Base-by-base conservation (phyloP, 2,329 filamentous ascomycete genomes). In the Xylaria sp. region DNA sequence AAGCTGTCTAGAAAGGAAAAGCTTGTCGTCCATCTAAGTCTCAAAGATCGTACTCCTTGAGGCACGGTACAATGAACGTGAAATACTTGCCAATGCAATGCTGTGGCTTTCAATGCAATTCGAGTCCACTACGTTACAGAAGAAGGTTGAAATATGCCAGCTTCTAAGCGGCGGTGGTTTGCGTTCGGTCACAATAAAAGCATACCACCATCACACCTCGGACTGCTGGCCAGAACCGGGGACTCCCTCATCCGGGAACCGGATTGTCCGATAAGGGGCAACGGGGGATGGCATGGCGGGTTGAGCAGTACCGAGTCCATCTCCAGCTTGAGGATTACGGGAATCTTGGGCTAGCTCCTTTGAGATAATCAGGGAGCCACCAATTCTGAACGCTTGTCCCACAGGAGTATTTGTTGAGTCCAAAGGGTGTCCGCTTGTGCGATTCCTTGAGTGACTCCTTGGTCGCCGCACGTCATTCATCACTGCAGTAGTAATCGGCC, bases 241-340 rank as follows among this genome's bases (percentile, higher is more conserved):
- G 10, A 11, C 15, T 15, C 58, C 38, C 66, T 83, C 83, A 69
- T 84, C 83, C 4, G 82, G 81, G 63, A 85, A 84, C 4, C 82
- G 80, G 68, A 85, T 82, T 17, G 80, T 81, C 67, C 83, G 79
- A 38, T 74, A 72, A 20, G 74, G 72, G 13, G 66, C 61, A 33
- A 59, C 67, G 15, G 71, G 69, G 38, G 70, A 38, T 9, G 51
- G 66, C 15, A n/a, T 15, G 4, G 11, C 36, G 6, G 36, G 54
- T 56, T 42, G 31, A 53, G 65, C 36, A n/a, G 17, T 36, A 23
- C 42, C 20, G 10, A 38, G 40, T 9, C 26, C 58, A 36, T 66
- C 49, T 17, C 53, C 67, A 4, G 36, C n/a, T 17, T 65, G 65
- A 33, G 51, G 6, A 20, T 59, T 53, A 17, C 57, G 48, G 46